Percentiles rank a stretch among this genome's conserved stretches.
Conservation (phyloP, 345 rosid species). For the Cardamine resedifolia region DNA sequence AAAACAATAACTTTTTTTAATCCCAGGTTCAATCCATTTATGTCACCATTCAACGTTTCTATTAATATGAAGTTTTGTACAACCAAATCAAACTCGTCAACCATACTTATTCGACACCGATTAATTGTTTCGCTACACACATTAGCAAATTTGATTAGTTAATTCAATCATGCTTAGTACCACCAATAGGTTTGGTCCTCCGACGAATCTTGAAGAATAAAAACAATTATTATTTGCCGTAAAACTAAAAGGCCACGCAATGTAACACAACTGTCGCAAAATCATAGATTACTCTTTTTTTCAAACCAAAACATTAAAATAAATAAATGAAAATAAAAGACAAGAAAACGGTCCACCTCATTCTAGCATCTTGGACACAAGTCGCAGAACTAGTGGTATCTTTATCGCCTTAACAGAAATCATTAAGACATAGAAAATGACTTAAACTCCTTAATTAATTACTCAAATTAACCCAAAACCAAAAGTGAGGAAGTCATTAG, state of each 20-base stretch:
- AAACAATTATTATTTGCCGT: constrained; percentile 16
- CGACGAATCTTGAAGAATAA: constrained; percentile 24
- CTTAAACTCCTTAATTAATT: background rate
- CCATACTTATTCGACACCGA: constrained; percentile 5
- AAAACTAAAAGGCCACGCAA: constrained; percentile 33
- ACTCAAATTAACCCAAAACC: constrained; percentile 15
- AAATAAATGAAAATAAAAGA: background rate
- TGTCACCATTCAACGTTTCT: constrained; percentile 5
- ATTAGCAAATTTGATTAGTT: background rate
- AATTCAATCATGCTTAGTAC: constrained; percentile 31
- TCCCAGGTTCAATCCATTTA: background rate
- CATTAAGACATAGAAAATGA: constrained; percentile 23
- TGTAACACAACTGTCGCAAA: constrained; percentile 27
- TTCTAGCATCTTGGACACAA: constrained; percentile 34
- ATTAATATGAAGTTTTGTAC: background rate
- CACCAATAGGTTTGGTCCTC: constrained; percentile 26
- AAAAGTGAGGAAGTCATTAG: constrained; percentile 17
- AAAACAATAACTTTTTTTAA: too few species aligned
- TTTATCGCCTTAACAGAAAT: constrained; percentile 16
- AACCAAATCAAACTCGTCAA: background rate
- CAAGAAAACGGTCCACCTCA: constrained; percentile 27
- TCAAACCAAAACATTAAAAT: background rate
- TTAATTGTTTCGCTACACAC: constrained; percentile 9
- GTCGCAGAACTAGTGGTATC: constrained; percentile 31
- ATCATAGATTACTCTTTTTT: constrained; percentile 8